Evolutionary conservation across 257 asterid species (phyloP).

Genomic region (Striga asiatica): DNA sequence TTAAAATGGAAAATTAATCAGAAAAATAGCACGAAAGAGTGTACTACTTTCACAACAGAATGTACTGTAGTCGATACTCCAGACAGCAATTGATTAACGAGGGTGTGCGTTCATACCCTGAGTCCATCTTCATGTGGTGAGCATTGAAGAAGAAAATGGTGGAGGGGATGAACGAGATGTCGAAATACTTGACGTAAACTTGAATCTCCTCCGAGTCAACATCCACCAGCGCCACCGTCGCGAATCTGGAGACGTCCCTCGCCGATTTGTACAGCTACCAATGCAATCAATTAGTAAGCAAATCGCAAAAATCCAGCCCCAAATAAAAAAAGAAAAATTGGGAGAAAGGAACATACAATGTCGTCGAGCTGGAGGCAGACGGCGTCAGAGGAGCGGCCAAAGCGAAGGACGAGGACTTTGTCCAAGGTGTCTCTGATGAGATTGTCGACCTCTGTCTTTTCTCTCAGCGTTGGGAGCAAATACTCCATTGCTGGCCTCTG

Average conservation of each 20-base stretch:
- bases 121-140: constrained; percentile 97
- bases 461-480: constrained; percentile 46
- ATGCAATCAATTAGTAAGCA: not conserved
- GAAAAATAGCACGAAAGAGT: too few species aligned
- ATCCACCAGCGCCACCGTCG: constrained; percentile 72
- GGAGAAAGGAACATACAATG: constrained; percentile 32
- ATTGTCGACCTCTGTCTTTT: constrained; percentile 60
- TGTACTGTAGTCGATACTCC: too few species aligned
- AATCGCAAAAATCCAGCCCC: not conserved
- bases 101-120: too few species aligned
- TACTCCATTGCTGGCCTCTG: constrained; percentile 37
- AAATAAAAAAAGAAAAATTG: not conserved
- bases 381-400: constrained; percentile 65
- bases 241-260: constrained; percentile 72
- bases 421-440: constrained; percentile 78
- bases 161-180: constrained; percentile 68
- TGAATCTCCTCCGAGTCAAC: constrained; percentile 69
- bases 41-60: not conserved
- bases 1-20: too few species aligned
- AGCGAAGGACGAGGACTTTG: constrained; percentile 91
- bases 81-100: too few species aligned
- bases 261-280: constrained; percentile 70
- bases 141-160: constrained; percentile 89
- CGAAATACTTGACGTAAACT: constrained; percentile 79
- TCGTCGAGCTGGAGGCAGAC: constrained; percentile 83